Evolutionary conservation across 2,329 filamentous ascomycete species (phyloP), one percentile per base, ranked within the genome.

Genomic region (Alternaria arbusti): DNA sequence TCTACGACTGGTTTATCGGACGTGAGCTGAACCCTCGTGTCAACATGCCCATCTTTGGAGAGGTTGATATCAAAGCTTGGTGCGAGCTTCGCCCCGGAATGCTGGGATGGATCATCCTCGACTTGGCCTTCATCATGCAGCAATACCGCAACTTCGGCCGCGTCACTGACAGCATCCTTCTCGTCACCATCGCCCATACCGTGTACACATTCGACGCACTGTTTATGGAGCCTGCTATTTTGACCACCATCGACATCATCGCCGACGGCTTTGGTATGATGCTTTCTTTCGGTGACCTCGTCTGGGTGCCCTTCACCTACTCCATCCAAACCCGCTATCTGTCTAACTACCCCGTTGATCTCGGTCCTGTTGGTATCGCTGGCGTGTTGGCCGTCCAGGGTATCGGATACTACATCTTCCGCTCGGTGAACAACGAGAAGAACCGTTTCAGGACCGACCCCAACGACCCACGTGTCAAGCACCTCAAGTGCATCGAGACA

Each of bases 1-100:
- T 97, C 40, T 97, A 98, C 79, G 95, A 98, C 81, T 98, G 93
- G 89, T 98, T 94, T 82, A 97, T 98, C 69, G 95, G 95, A 20
- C 92, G 95, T 26, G 95, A 98, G 80, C 89, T 98, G 64, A 98
- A 98, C 82, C 95, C 95, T 4, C 92, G 94, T 52, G 81, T 96
- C 63, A 88, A 86, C 0, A 82, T 97, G 23, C 94, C 94, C 3
- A 79, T 96, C 52, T 86, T 97, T 67, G 93, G 93, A 62, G 91
- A 93, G 71, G 86, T 97, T 54, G 95, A 98, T 76, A 91, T 98
- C 81, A 97, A 97, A 82, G 86, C 90, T 64, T 97, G 90, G 80
- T 91, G 91, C 80, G 95, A 98, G 82, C 86, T 97, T 74, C 90
- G 95, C n/a, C 95, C 95, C 0, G 95, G 95, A 51, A 87, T 98